phyloP scores from a whole-genome alignment of 352 stramenopile species.

The Phytophthora capsici region DNA sequence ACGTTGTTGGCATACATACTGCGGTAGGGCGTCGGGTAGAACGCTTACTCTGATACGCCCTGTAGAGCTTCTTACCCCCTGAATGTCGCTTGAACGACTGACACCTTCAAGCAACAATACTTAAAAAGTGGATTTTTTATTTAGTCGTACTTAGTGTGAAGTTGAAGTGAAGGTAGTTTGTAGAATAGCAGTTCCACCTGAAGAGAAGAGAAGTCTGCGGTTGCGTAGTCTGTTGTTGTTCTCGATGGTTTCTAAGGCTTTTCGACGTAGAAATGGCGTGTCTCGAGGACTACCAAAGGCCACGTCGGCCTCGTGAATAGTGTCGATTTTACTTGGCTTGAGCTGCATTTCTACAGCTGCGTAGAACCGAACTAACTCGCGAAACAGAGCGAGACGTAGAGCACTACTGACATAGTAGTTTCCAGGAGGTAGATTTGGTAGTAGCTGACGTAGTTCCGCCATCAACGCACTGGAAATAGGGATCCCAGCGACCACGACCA shows the following conservation, averaged over 20 bases:
- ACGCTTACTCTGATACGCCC: conserved; percentile 10
- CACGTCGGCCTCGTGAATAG: conserved; percentile 42
- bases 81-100: too few relatives aligned
- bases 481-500: conserved; percentile 36
- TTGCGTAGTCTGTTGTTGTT: conserved; percentile 37
- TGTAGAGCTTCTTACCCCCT: too few relatives aligned
- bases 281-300: conserved; percentile 67
- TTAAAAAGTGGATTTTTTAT: conserved; percentile 2
- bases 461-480: conserved; percentile 53
- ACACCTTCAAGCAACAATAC: background rate
- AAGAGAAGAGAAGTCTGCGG: conserved; percentile 47
- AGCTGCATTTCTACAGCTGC: conserved; percentile 27
- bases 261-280: conserved; percentile 73
- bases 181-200: conserved; percentile 49
- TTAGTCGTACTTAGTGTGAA: conserved; percentile 13
- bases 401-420: conserved; percentile 57
- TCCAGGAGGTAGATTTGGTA: conserved; percentile 55
- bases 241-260: conserved; percentile 61
- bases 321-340: conserved; percentile 11
- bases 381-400: conserved; percentile 51
- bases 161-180: conserved; percentile 33
- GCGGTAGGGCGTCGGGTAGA: background rate
- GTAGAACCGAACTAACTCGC: conserved; percentile 70
- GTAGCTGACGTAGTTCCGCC: conserved; percentile 47
- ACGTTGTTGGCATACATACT: conserved; percentile 86